Evolutionary conservation across 345 rosid genomes (phyloP).

Genomic region (Arabidopsis thaliana): DNA sequence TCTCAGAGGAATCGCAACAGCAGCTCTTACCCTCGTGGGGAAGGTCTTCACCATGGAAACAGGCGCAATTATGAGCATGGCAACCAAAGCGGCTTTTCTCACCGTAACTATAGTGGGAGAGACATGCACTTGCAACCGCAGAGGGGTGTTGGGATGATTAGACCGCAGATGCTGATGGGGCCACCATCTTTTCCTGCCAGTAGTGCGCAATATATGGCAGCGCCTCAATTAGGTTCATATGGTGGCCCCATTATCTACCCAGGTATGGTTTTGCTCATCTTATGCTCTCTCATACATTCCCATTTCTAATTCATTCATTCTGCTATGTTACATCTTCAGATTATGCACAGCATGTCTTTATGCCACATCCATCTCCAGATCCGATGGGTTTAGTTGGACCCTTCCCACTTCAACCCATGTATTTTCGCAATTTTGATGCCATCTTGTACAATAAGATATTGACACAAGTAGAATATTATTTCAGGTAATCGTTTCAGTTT

Average conservation of each 20-base stretch:
- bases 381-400: slow-evolving; percentile 35
- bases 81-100: slow-evolving; percentile 14
- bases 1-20: slow-evolving; percentile 61
- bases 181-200: slow-evolving; percentile 41
- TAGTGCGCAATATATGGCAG: slow-evolving; percentile 35
- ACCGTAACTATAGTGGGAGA: slow-evolving; percentile 35
- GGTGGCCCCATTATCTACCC: slow-evolving; percentile 43
- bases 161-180: slow-evolving; percentile 43
- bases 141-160: slow-evolving; percentile 32
- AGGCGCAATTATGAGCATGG: slow-evolving; percentile 33
- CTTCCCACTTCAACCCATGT: slow-evolving; percentile 27
- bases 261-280: slow-evolving; percentile 16
- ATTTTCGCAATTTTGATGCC: slow-evolving; percentile 30
- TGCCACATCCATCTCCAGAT: slow-evolving; percentile 36
- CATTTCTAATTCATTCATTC: not conserved
- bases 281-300: slow-evolving; percentile 16
- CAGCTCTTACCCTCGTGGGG: slow-evolving; percentile 38
- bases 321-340: slow-evolving; percentile 26
- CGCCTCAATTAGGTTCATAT: slow-evolving; percentile 36
- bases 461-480: slow-evolving; percentile 80
- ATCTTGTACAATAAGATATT: slow-evolving; percentile 47
- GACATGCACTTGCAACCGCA: slow-evolving; percentile 36
- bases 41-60: slow-evolving; percentile 40
- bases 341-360: slow-evolving; percentile 18
- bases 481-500: slow-evolving; percentile 61